Evolutionary conservation across 345 rosid species (phyloP), one percentile per base, ranked within the genome.

Genomic region (Melastoma malabathricum): DNA sequence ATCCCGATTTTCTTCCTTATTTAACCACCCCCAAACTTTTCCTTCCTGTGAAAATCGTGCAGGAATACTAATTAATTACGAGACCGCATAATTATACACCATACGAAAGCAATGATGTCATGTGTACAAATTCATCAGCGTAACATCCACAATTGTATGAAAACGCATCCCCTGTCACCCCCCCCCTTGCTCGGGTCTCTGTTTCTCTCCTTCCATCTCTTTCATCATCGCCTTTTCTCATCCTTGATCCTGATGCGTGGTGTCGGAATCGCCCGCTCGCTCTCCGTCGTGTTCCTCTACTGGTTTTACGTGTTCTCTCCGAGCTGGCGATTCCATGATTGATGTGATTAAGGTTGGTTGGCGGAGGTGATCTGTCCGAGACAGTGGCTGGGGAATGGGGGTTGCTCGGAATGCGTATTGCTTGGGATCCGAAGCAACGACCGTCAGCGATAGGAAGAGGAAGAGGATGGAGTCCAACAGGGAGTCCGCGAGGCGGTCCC

Each of bases 281-380:
- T 87, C 63, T 90, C 98, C 10, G 96, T 90, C 61, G 95, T 80
- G 18, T 90, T 82, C 54, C 94, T 90, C 12, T 90, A 86, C 85
- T 84, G 93, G 77, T 80, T 89, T 22, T 86, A 86, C 74, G 96
- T 78, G 45, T 76, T 90, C 65, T 86, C 92, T 63, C 70, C 72
- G 81, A 70, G 13, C 58, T 45, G 22, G 39, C 63, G 51, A 43
- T 38, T n/a, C 34, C 22, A 43, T 2, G 20, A 20, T 53, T 9
- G 44, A 44, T 54, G 27, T 31, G 31, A 47, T 31, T 57, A 17
- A 46, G 23, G 38, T 29, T 15, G 34, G 0, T 45, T 13, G 17
- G 15, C 17, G 5, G 15, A 17, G 19, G 25, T 20, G 38, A 8
- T 13, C 16, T 57, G 31, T 34, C 9, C 38, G 38, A 29, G 38